These are phyloP conservation scores for Phycomyces nitens DNA, from an alignment of 192 early-diverging fungal genomes.

Conservation along the genomic window DNA sequence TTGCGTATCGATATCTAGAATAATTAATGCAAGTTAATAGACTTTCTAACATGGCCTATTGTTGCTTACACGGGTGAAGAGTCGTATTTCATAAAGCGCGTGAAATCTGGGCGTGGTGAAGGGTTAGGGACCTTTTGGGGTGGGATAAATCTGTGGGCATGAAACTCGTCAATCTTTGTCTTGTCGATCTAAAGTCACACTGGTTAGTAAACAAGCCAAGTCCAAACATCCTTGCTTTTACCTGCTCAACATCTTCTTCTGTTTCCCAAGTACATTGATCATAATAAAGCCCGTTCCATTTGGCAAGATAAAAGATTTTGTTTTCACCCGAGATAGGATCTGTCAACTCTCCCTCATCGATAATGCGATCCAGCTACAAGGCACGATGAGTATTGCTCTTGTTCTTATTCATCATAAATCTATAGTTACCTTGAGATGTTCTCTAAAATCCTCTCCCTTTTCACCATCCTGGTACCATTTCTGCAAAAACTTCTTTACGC, in stretches of 20 bases:
- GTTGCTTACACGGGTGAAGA: conserved; percentile 48
- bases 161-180: conserved; percentile 67
- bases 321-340: conserved; percentile 45
- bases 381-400: background rate
- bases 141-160: conserved; percentile 55
- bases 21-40: background rate
- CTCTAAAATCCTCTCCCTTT: conserved; percentile 58
- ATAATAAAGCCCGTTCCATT: conserved; percentile 73
- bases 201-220: background rate
- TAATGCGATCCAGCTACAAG: conserved; percentile 68
- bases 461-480: conserved; percentile 55
- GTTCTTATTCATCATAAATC: background rate
- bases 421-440: conserved; percentile 53
- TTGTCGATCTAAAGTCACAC: conserved; percentile 51
- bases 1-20: conserved; percentile 61
- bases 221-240: background rate
- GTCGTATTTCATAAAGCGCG: conserved; percentile 50
- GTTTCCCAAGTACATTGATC: conserved; percentile 75
- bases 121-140: conserved; percentile 43
- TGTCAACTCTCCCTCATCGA: conserved; percentile 76
- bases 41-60: background rate
- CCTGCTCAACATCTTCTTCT: conserved; percentile 40
- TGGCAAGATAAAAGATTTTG: conserved; percentile 69
- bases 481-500: conserved; percentile 72
- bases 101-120: conserved; percentile 42